Evolutionary conservation across 306 rosid species (phyloP), one percentile per base, ranked within the genome.

Genomic region (Hippophae gyantsensis): DNA sequence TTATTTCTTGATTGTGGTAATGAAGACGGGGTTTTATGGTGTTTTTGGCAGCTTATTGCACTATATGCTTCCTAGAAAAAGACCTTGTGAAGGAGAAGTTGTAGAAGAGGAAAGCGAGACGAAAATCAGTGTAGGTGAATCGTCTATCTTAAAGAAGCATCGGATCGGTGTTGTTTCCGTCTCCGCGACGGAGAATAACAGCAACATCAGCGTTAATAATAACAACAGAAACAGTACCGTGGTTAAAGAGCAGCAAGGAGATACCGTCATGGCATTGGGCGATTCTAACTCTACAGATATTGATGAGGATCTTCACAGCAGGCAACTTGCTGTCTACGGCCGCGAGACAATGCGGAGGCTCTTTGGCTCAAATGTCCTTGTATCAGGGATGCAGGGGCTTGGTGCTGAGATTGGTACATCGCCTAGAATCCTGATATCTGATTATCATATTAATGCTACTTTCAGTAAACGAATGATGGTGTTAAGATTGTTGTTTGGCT

Each of bases 61-160:
- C 77, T 72, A 54, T 72, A 72, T 72, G 77, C 77, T 66, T 72
- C 77, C 77, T 60, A 65, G 72, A 61, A 66, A 72, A 72, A 72
- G 77, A 66, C 64, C 54, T 42, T 63, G 18, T 63, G 77, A 64
- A 55, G 64, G 72, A 56, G 77, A 55, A 64, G 72, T 44, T 61
- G 71, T 25, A 65, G 66, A 9, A 13, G n/a, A 47, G 26, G 57
- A 64, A 65, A 69, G 56, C 49, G 64, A 58, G 51, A 44, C 43
- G 57, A 58, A 8, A 49, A 43, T 18, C 23, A 13, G 26, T 5
- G 50, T 69, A 38, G 13, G 52, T 6, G 69, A 56, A 12, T 43
- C 68, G 43, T 56, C 66, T 8, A 23, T 58, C 18, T 32, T 32
- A 32, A 72, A 72, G 68, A 66, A 66, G 64, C 68, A 48, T 26